A percentile compares a stretch with the other conserved stretches of the same genome.
phyloP scores from a whole-genome alignment of 164 flowering plant species.

The Berberis vulgaris region DNA sequence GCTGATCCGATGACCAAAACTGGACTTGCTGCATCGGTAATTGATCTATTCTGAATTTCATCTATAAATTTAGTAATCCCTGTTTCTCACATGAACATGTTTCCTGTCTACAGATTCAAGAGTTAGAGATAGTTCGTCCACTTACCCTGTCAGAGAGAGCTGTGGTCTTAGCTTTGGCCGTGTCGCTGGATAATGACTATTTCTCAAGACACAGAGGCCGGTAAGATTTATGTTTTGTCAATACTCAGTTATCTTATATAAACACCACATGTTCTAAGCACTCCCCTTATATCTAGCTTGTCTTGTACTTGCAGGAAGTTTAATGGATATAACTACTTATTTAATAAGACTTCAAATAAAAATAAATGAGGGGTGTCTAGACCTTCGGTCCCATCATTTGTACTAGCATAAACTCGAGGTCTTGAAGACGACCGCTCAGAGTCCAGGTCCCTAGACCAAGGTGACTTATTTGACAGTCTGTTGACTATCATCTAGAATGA shows the following conservation, averaged over 20 bases:
- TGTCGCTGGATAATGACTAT: conserved; percentile 90
- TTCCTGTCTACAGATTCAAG: conserved; percentile 50
- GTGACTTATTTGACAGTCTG: too few relatives aligned
- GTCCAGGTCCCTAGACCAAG: too few relatives aligned
- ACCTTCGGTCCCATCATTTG: too few relatives aligned
- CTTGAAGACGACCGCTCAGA: too few relatives aligned
- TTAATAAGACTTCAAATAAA: too few relatives aligned
- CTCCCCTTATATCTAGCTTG: too few relatives aligned
- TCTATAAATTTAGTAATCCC: background rate
- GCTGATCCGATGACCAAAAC: conserved; percentile 34
- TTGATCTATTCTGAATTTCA: conserved; percentile 2
- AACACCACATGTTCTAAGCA: too few relatives aligned
- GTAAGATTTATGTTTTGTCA: conserved; percentile 29
- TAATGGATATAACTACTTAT: too few relatives aligned
- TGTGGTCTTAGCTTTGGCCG: conserved; percentile 86
- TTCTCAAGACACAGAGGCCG: conserved; percentile 94
- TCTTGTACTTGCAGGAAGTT: too few relatives aligned
- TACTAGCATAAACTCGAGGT: too few relatives aligned
- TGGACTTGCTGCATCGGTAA: conserved; percentile 44
- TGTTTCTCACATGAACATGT: background rate
- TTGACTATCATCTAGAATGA: too few relatives aligned
- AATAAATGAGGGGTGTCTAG: too few relatives aligned
- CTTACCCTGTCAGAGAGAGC: conserved; percentile 88
- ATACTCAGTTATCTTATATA: background rate
- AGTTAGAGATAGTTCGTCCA: conserved; percentile 58